These are phyloP conservation scores for Dichomitus squalens DNA, from an alignment of 1,284 basidiomycete species.

Conservation along the genomic window DNA sequence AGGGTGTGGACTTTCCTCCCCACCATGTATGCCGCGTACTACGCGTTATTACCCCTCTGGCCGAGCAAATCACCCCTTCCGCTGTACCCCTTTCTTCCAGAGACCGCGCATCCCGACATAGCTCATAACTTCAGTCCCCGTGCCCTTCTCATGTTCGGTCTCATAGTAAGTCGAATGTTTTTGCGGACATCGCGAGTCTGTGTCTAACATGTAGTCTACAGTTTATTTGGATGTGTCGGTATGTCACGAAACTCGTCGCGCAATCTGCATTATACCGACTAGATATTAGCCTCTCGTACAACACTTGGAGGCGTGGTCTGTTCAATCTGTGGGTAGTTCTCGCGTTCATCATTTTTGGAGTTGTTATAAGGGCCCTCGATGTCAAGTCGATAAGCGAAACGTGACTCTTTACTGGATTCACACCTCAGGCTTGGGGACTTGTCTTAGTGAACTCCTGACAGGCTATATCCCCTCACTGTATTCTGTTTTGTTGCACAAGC, in stretches of 20 bases:
- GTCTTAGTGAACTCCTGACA: no score
- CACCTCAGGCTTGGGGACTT: no score
- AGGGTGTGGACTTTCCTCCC: slow-evolving; percentile 69
- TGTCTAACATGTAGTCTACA: slow-evolving; percentile 21
- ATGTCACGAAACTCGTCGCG: neutral
- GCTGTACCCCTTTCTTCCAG: slow-evolving; percentile 59
- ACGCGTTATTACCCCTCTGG: slow-evolving; percentile 71
- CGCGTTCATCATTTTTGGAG: neutral
- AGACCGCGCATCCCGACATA: slow-evolving; percentile 44
- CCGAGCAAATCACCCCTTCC: slow-evolving; percentile 46
- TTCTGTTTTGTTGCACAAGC: no score
- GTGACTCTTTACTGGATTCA: no score
- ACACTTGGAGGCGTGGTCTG: slow-evolving; percentile 84
- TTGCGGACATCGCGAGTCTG: neutral
- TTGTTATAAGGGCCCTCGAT: no score
- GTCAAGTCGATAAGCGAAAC: no score
- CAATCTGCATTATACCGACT: neutral
- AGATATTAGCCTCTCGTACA: slow-evolving; percentile 81
- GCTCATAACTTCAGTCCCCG: slow-evolving; percentile 61
- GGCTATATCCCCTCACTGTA: no score
- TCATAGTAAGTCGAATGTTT: slow-evolving; percentile 50
- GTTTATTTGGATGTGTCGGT: slow-evolving; percentile 72
- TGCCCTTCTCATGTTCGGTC: slow-evolving; percentile 67
- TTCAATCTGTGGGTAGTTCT: slow-evolving; percentile 61
- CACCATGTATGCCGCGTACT: slow-evolving; percentile 76